Conservation (phyloP, 2,329 filamentous ascomycete species). For the Pestalotiopsis sp. region DNA sequence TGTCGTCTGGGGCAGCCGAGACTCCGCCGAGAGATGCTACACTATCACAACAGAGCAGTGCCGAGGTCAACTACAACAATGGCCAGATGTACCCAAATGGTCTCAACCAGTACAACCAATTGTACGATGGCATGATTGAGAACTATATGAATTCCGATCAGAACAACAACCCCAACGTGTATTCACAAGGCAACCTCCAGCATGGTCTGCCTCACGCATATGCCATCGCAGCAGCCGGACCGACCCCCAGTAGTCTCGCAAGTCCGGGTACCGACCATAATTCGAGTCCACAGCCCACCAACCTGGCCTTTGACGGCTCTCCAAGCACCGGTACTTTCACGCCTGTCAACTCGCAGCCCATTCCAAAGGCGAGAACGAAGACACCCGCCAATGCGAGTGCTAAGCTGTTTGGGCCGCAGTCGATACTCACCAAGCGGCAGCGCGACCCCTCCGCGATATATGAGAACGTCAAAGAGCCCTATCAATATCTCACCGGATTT, state of each 20-base stretch:
- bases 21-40: slow-evolving; percentile 69
- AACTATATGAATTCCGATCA: slow-evolving; percentile 59
- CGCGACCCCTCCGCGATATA: slow-evolving; percentile 86
- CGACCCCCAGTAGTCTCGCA: slow-evolving; percentile 58
- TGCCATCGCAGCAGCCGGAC: slow-evolving; percentile 61
- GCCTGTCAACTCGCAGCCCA: slow-evolving; percentile 29
- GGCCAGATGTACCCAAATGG: slow-evolving; percentile 55
- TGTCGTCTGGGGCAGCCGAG: slow-evolving; percentile 89
- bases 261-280: slow-evolving; percentile 68
- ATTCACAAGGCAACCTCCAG: slow-evolving; percentile 61
- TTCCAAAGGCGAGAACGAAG: slow-evolving; percentile 48
- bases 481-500: slow-evolving; percentile 88
- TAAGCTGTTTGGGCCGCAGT: slow-evolving; percentile 44
- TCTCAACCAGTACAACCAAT: slow-evolving; percentile 50
- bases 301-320: slow-evolving; percentile 58
- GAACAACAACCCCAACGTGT: slow-evolving; percentile 45
- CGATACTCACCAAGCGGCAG: slow-evolving; percentile 60
- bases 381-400: slow-evolving; percentile 35
- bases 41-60: slow-evolving; percentile 41
- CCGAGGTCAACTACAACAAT: slow-evolving; percentile 42
- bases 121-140: slow-evolving; percentile 55
- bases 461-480: slow-evolving; percentile 85
- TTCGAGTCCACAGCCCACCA: slow-evolving; percentile 60
- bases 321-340: slow-evolving; percentile 45
- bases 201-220: slow-evolving; percentile 68